Conservation (phyloP, 2,329 filamentous ascomycete species). For the Cercospora brassicicola region DNA sequence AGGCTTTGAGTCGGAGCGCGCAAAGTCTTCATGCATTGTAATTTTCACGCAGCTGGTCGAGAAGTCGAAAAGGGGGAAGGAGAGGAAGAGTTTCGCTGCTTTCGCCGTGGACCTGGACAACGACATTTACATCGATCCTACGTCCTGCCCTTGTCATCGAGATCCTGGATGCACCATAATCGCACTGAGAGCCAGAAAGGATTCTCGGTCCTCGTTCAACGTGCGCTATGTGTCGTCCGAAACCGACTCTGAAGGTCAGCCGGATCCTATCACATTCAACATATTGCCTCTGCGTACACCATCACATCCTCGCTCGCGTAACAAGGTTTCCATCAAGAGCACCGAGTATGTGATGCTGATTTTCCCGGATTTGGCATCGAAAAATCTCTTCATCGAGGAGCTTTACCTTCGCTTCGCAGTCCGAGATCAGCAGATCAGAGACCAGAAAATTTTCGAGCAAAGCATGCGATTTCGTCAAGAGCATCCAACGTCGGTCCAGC, state of each 20-base stretch:
- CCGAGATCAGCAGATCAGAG: conserved; percentile 23
- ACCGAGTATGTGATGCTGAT: conserved; percentile 26
- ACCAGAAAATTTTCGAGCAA: conserved; percentile 17
- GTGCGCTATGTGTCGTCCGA: conserved; percentile 20
- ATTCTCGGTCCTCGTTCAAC: conserved; percentile 10
- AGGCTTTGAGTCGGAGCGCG: conserved; percentile 19
- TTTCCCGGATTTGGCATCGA: conserved; percentile 23
- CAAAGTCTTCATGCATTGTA: conserved; percentile 17
- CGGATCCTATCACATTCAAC: conserved; percentile 27
- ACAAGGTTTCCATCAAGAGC: conserved; percentile 3
- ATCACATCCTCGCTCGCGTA: conserved; percentile 8
- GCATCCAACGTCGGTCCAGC: conserved; percentile 1
- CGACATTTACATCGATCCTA: conserved; percentile 20
- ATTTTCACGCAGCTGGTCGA: conserved; percentile 21
- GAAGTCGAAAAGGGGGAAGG: neutral
- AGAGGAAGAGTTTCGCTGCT: conserved; percentile 17
- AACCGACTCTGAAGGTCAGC: conserved; percentile 15
- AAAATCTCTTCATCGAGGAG: conserved; percentile 22
- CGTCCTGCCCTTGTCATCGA: conserved; percentile 20
- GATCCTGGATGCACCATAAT: conserved; percentile 22
- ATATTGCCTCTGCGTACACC: conserved; percentile 25
- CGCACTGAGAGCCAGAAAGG: conserved; percentile 19
- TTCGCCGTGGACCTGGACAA: conserved; percentile 19
- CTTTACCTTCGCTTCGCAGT: conserved; percentile 23
- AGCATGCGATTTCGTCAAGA: conserved; percentile 12